Evolutionary conservation across 805 yeast genomes (phyloP), one percentile per base, ranked within the genome.

Genomic region (Debaryomyces tyrocola): DNA sequence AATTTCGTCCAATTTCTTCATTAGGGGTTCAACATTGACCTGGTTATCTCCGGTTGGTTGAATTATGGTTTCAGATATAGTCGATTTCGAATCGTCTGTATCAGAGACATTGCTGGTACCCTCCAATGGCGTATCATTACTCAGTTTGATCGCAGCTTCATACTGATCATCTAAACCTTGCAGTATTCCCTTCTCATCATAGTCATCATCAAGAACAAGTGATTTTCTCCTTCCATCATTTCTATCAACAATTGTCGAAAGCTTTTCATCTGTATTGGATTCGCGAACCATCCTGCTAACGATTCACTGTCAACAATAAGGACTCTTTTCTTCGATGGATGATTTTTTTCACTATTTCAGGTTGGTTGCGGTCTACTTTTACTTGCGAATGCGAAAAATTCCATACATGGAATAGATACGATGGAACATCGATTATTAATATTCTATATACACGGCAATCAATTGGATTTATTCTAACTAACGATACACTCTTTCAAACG

Each of bases 401-500:
- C 24, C 33, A 18, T 28, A 21, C 41, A 38, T 24, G 10, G 7
- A 24, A 6, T 4, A 24, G 27, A 9, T 24, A 24, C 10, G 27
- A 24, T 9, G 10, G 10, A 24, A 24, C 10, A 24, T 24, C 27
- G 27, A 24, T 24, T 24, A 24, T 24, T 24, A 24, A 24, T 24
- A 24, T 4, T 24, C 27, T 24, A 24, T 24, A 24, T 24, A 24
- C 27, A 24, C 27, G 27, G 27, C 27, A 24, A 24, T 4, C 27
- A 9, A 24, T 24, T 17, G 18, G 27, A 24, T 7, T 3, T 24
- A 24, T 24, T 24, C 27, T 24, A 31, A 9, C 35, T 41, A 41
- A 50, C 90, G 76, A 63, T 89, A 94, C 31, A 94, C 91, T 59
- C 88, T 84, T 57, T 94, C 98, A 66, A 90, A 94, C 1, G 99